phyloP scores from a whole-genome alignment of 345 rosid species.

The Turritis glabra region DNA sequence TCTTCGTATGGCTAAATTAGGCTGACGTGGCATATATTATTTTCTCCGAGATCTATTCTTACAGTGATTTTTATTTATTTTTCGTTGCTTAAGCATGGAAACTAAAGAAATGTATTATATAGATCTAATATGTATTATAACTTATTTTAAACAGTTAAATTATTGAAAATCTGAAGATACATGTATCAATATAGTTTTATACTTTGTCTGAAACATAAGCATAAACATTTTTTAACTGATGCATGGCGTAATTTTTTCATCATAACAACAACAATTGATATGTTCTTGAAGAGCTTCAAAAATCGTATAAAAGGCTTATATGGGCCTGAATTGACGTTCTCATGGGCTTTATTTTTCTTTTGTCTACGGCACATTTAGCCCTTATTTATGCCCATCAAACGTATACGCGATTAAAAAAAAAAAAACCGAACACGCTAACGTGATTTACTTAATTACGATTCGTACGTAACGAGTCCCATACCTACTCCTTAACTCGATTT shows the following conservation, averaged over 20 bases:
- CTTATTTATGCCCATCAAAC: not conserved
- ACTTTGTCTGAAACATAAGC: too few relatives aligned
- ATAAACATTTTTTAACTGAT: too few relatives aligned
- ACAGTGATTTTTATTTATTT: not conserved
- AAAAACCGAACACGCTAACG: conserved; percentile 13
- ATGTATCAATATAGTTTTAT: too few relatives aligned
- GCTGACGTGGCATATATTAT: conserved; percentile 17
- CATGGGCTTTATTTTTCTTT: not conserved
- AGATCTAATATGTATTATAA: not conserved
- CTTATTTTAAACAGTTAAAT: not conserved
- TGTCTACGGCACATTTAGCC: not conserved
- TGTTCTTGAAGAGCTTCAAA: not conserved
- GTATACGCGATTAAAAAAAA: not conserved
- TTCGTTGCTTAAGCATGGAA: not conserved
- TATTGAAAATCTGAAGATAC: too few relatives aligned
- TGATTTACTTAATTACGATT: not conserved
- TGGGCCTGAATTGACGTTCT: not conserved
- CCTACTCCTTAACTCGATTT: not conserved
- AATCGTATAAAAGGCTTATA: not conserved
- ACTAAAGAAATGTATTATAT: conserved; percentile 12
- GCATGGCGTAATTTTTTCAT: too few relatives aligned
- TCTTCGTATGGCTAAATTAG: conserved; percentile 31
- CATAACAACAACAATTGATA: too few relatives aligned
- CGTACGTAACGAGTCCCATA: not conserved
- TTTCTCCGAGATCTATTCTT: not conserved